Evolutionary conservation across 441 rosid species (phyloP).

Genomic region (Hura crepitans): DNA sequence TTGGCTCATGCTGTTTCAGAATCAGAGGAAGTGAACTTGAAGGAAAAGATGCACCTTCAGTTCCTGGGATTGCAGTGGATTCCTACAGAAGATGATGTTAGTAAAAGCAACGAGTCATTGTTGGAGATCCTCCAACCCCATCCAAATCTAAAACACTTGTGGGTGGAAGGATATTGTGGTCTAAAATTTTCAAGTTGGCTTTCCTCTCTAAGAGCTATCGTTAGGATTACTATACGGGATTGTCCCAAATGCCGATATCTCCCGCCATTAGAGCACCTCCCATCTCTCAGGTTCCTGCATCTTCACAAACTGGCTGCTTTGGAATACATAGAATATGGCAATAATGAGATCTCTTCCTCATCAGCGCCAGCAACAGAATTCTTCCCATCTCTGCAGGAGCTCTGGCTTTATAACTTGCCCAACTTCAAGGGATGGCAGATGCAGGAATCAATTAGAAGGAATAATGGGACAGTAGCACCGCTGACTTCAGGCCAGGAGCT

Average conservation of each 20-base stretch:
- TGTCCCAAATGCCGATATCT: conserved; percentile 16
- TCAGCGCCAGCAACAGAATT: background rate
- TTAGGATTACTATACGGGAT: conserved; percentile 6
- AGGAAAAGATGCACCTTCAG: conserved; percentile 13
- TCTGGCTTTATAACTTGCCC: background rate
- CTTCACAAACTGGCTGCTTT: conserved; percentile 9
- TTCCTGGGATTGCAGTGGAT: conserved; percentile 18
- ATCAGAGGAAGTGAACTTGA: conserved; percentile 13
- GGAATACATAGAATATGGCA: conserved; percentile 21
- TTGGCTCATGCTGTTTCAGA: conserved; percentile 5
- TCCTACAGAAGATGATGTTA: conserved; percentile 1
- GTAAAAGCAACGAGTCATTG: background rate
- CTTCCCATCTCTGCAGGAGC: conserved; percentile 17
- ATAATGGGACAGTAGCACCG: background rate
- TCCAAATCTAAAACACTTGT: conserved; percentile 17
- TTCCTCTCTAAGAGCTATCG: conserved; percentile 19
- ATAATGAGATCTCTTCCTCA: background rate
- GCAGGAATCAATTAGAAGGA: background rate
- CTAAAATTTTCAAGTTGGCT: conserved; percentile 20
- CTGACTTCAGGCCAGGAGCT: background rate
- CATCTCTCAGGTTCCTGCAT: conserved; percentile 12
- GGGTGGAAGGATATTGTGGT: conserved; percentile 17
- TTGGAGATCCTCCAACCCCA: conserved; percentile 22
- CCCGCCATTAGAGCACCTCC: conserved; percentile 25
- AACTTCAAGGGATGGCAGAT: conserved; percentile 20